Conservation (phyloP, 352 stramenopile genomes). For the Globisporangium sylvaticum region DNA sequence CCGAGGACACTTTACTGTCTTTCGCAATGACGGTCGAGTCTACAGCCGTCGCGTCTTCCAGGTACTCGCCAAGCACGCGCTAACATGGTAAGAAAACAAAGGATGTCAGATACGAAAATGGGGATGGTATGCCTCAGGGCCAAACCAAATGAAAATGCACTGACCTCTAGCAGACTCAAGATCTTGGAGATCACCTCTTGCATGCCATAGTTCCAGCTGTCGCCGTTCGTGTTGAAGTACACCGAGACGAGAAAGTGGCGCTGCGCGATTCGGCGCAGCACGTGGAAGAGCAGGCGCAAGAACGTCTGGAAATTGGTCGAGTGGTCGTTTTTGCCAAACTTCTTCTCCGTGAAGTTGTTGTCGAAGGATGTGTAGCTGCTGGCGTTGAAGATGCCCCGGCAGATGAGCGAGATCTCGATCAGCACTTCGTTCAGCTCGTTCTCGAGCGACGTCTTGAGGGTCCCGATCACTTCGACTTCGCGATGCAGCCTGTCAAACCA, state of each 20-base stretch:
- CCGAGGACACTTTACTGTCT: conserved; percentile 13
- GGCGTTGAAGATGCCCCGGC: conserved; percentile 65
- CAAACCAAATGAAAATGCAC: not conserved
- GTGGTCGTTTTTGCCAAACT: conserved; percentile 63
- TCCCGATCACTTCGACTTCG: conserved; percentile 72
- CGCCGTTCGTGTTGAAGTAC: conserved; percentile 60
- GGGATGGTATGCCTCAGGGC: not conserved
- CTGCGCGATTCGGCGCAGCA: conserved; percentile 57
- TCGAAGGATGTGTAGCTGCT: conserved; percentile 75
- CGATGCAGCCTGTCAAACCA: conserved; percentile 43
- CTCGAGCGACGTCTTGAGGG: conserved; percentile 66
- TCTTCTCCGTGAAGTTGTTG: conserved; percentile 68
- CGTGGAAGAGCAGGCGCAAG: conserved; percentile 58
- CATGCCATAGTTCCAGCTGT: conserved; percentile 69
- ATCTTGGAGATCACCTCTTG: conserved; percentile 62
- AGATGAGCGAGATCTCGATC: conserved; percentile 63
- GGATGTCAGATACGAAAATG: not conserved
- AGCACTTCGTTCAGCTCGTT: conserved; percentile 62
- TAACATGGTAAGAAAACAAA: conserved; percentile 13
- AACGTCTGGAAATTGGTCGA: conserved; percentile 70
- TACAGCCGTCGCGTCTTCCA: conserved; percentile 36
- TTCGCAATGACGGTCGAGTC: conserved; percentile 20
- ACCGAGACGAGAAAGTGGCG: conserved; percentile 60
- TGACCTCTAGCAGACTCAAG: conserved; percentile 59
- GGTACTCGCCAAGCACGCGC: conserved; percentile 62